phyloP scores from a whole-genome alignment of 139 green algal genomes.

The Volvox reticuliferus region DNA sequence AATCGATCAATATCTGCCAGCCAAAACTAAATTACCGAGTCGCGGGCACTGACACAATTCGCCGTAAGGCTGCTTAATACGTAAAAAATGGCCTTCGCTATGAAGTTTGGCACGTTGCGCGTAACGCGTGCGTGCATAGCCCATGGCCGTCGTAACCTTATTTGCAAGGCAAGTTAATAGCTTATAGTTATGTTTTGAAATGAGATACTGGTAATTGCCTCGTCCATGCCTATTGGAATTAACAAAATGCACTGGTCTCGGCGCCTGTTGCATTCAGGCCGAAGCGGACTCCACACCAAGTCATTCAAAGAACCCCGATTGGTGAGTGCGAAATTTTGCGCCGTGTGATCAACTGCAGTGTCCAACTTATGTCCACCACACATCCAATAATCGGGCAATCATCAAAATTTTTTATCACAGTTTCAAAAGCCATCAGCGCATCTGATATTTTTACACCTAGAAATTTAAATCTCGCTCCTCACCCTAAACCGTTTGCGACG shows the following conservation, averaged over 20 bases:
- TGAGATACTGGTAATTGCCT: background rate
- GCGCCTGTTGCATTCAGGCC: background rate
- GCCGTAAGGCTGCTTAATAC: too few relatives aligned
- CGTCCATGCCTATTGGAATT: background rate
- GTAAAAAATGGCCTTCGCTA: constrained; percentile 9
- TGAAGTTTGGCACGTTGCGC: background rate
- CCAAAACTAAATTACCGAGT: too few relatives aligned
- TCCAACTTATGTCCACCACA: background rate
- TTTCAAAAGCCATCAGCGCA: background rate
- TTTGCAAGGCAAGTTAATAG: constrained; percentile 13
- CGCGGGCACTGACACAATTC: too few relatives aligned
- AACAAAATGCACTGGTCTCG: too few relatives aligned
- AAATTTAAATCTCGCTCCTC: background rate
- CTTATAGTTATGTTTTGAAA: background rate
- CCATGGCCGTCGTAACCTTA: background rate
- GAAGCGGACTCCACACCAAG: background rate
- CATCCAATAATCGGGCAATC: background rate
- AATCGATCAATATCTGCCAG: too few relatives aligned
- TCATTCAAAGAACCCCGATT: constrained; percentile 22
- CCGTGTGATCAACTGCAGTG: background rate
- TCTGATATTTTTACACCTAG: background rate
- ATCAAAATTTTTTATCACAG: background rate
- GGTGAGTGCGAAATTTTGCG: background rate
- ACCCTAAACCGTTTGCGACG: background rate
- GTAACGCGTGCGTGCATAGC: background rate